A percentile compares a stretch with the other conserved stretches of the same genome.
Conservation (phyloP, 805 yeast species). For the Saturnispora halmiae region DNA sequence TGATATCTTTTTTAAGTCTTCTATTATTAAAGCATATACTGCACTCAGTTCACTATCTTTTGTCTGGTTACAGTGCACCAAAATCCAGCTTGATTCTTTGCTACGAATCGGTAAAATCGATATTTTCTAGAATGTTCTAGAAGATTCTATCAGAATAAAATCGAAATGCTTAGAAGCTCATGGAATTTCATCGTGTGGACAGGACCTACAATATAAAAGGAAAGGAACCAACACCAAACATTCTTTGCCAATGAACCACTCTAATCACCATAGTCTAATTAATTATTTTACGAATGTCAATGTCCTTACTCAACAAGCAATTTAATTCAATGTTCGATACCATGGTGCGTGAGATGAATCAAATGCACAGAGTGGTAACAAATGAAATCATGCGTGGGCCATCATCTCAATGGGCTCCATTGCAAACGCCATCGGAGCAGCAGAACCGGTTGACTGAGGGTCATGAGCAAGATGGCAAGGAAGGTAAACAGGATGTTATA, state of each 20-base stretch:
- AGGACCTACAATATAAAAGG: too few species aligned
- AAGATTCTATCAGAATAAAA: too few species aligned
- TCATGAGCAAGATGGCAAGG: neutral
- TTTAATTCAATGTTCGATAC: constrained; percentile 36
- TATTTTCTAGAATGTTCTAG: too few species aligned
- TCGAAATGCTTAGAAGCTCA: too few species aligned
- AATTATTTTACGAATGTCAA: constrained; percentile 5
- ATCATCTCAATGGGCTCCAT: neutral
- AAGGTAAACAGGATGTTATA: constrained; percentile 4
- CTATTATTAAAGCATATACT: too few species aligned
- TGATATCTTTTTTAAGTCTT: neutral
- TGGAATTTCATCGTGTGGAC: too few species aligned
- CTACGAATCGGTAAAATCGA: too few species aligned
- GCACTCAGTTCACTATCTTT: too few species aligned
- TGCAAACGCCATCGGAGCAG: neutral
- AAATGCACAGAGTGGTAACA: constrained; percentile 29
- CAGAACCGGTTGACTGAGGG: neutral
- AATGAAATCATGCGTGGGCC: neutral
- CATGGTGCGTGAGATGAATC: constrained; percentile 35
- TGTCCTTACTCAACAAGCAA: constrained; percentile 26
- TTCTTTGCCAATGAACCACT: neutral
- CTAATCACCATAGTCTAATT: neutral
- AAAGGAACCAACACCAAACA: too few species aligned
- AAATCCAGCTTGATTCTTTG: too few species aligned
- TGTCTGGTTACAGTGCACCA: too few species aligned